A percentile compares a stretch with the other conserved stretches of the same genome.
Conservation (phyloP, 805 yeast genomes). For the Starmerella gropengiesseri region DNA sequence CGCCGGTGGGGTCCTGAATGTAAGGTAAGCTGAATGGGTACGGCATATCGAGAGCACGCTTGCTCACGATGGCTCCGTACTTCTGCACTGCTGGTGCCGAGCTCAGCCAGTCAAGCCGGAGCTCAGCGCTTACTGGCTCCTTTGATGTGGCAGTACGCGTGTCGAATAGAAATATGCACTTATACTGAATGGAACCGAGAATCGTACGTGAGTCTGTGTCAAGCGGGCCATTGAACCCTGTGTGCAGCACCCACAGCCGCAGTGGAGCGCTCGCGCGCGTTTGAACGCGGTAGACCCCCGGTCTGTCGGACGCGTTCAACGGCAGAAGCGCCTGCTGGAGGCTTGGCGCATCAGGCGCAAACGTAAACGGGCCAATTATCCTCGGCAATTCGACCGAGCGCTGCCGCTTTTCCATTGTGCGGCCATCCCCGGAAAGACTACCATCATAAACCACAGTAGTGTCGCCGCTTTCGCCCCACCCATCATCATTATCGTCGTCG, state of each 20-base stretch:
- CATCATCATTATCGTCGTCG: too few relatives aligned
- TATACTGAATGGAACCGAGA: conserved; percentile 16
- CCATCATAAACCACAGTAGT: neutral
- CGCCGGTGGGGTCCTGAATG: conserved; percentile 24
- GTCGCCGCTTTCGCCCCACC: conserved; percentile 1
- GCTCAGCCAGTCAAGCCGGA: conserved; percentile 6
- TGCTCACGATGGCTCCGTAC: conserved; percentile 16
- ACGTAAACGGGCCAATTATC: conserved; percentile 18
- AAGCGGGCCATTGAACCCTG: conserved; percentile 6
- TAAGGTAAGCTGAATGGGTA: conserved; percentile 11
- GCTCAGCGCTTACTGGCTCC: conserved; percentile 1
- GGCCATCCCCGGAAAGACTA: neutral
- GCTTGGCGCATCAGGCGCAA: conserved; percentile 9
- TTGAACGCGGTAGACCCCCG: conserved; percentile 23
- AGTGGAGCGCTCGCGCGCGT: conserved; percentile 14
- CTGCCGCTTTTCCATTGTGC: conserved; percentile 13
- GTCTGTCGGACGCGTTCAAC: conserved; percentile 16
- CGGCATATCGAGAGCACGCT: conserved; percentile 4
- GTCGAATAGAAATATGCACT: conserved; percentile 21
- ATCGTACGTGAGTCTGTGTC: conserved; percentile 11
- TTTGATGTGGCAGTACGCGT: conserved; percentile 7
- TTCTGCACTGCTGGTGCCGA: conserved; percentile 13
- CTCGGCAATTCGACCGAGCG: conserved; percentile 16
- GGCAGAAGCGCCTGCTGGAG: conserved; percentile 15
- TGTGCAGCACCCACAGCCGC: conserved; percentile 17